Evolutionary conservation across 2,329 filamentous ascomycete genomes (phyloP).

Genomic region (Trichophyton simii): DNA sequence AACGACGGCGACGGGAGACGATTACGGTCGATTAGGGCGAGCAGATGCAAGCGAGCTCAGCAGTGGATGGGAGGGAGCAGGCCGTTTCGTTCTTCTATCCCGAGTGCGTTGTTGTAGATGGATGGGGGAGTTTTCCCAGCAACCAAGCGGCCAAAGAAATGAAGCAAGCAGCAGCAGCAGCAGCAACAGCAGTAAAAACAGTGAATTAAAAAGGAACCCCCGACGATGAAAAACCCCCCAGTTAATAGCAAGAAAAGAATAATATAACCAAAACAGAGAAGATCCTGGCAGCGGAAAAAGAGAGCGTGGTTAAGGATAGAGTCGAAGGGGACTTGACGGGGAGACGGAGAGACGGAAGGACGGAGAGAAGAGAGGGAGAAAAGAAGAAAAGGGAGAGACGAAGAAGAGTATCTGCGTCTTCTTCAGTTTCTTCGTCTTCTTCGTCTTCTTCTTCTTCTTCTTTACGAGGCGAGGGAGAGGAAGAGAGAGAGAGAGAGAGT

Average conservation of each 20-base stretch:
- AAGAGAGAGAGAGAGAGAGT: neutral
- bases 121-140: no score
- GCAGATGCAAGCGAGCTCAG: no score
- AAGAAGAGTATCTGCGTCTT: neutral
- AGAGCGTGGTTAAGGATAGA: constrained; percentile 16
- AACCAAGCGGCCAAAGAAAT: no score
- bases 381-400: neutral
- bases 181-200: neutral
- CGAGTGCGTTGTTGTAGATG: no score
- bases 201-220: neutral
- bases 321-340: constrained; percentile 1
- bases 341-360: constrained; percentile 4
- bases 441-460: neutral
- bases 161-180: neutral
- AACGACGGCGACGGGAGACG: no score
- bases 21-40: no score
- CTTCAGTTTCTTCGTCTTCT: neutral
- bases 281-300: constrained; percentile 4
- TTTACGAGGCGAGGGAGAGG: neutral
- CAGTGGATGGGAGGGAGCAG: no score
- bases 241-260: constrained; percentile 8
- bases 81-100: no score
- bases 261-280: constrained; percentile 11
- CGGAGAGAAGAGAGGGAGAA: constrained; percentile 31
- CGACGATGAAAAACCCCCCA: neutral